Conservation (phyloP, 768 basidiomycete species). For the Tephrocybe sp. region DNA sequence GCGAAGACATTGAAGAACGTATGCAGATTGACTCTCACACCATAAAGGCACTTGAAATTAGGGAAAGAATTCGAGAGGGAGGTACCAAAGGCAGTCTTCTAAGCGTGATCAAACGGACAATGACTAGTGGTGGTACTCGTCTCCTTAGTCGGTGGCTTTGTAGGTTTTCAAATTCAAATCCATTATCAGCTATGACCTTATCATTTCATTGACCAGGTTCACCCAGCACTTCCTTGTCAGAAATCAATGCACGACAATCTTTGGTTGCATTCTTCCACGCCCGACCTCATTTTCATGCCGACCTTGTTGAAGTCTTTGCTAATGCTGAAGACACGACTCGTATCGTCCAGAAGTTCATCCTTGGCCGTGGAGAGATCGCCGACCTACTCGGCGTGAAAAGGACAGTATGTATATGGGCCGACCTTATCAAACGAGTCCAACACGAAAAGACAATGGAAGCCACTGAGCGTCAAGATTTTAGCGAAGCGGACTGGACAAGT, state of each 20-base stretch:
- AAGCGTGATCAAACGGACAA: constrained; percentile 72
- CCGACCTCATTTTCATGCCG: constrained; percentile 60
- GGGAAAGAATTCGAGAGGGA: constrained; percentile 71
- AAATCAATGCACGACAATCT: constrained; percentile 75
- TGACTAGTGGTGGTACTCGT: constrained; percentile 75
- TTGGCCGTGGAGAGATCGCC: constrained; percentile 60
- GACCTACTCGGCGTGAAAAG: constrained; percentile 66
- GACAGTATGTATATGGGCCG: constrained; percentile 59
- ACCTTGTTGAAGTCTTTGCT: constrained; percentile 53
- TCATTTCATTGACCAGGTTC: constrained; percentile 51
- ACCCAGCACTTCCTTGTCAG: constrained; percentile 71
- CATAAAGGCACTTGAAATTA: constrained; percentile 84
- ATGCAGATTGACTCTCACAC: constrained; percentile 92
- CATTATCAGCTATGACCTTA: constrained; percentile 11
- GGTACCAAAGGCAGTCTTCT: constrained; percentile 72
- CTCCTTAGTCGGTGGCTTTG: constrained; percentile 76
- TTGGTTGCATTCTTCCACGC: constrained; percentile 68
- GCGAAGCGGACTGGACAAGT: constrained; percentile 48
- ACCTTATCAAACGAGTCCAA: constrained; percentile 46
- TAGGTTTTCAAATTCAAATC: constrained; percentile 40
- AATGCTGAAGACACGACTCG: constrained; percentile 70
- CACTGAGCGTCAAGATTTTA: constrained; percentile 26
- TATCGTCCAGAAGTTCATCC: constrained; percentile 72
- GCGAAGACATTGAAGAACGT: constrained; percentile 50
- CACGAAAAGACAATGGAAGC: constrained; percentile 57